Base-by-base conservation (phyloP, 306 rosid genomes). In the Quillaja saponaria region DNA sequence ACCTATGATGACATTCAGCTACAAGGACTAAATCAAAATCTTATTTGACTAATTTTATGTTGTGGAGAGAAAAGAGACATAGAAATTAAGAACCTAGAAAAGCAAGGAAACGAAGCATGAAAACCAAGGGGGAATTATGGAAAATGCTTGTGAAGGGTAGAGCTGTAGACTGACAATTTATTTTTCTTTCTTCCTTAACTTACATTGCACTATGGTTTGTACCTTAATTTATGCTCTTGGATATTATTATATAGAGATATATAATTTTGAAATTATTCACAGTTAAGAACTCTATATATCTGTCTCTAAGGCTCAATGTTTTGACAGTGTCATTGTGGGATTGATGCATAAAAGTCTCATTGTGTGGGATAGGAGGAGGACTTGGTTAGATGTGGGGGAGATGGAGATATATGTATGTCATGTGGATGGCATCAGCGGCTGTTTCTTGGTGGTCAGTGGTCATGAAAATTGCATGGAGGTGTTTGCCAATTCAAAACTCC, bases 391-490 rank as follows among this genome's bases (percentile, higher is more conserved):
- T 25, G 19, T 3, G 15, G 1, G 34, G 58, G 6, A 13, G 28
- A 55, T 42, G 47, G 44, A 50, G 53, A 71, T 35, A 68, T 65
- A 31, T 49, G 41, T 51, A 11, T 31, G 56, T 19, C 33, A 25
- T 25, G 2, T 25, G 53, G 61, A 54, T 75, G 78, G 70, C 71
- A 67, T 69, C 71, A 61, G 74, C 82, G 76, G 59, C 62, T 52
- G 47, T 45, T 79, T 72, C 45, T 58, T 35, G 52, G 54, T 68
- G 35, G 33, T 52, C 55, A 66, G 71, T n/a, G 72, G 74, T 80
- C 91, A 85, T 74, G 84, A 72, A 82, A 77, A 60, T 80, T 78
- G 85, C 85, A 80, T 82, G 83, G 75, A 31, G 69, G 67, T 33
- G 41, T 20, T 34, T 20, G 65, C 77, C 70, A 52, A 46, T 82